Conservation (phyloP, 805 yeast genomes). For the Vanderwaltozyma yarrowii region DNA sequence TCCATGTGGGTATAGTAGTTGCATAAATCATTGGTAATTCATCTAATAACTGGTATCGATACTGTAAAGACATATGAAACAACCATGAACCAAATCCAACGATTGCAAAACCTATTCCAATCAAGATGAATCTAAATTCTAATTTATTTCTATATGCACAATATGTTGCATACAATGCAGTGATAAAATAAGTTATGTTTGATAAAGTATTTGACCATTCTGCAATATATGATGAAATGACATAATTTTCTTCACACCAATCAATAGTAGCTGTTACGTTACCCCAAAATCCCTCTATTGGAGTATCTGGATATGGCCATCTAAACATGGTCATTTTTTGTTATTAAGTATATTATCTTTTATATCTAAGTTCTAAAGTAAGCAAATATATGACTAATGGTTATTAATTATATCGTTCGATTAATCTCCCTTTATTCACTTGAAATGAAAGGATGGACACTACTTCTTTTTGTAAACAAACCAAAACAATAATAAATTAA, state of each 20-base stretch:
- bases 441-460: too few species aligned
- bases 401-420: too few species aligned
- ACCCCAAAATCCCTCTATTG: constrained; percentile 66
- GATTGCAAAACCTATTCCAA: constrained; percentile 69
- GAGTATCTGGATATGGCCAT: constrained; percentile 45
- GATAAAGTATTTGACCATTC: constrained; percentile 85
- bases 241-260: constrained; percentile 98
- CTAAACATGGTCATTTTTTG: constrained; percentile 12
- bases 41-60: constrained; percentile 84
- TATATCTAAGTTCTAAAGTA: too few species aligned
- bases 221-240: constrained; percentile 74
- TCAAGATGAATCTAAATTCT: constrained; percentile 60
- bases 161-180: constrained; percentile 55
- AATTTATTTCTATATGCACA: constrained; percentile 50
- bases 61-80: constrained; percentile 90
- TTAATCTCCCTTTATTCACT: too few species aligned
- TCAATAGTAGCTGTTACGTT: constrained; percentile 88
- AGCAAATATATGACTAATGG: too few species aligned
- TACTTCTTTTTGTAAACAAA: too few species aligned
- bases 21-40: constrained; percentile 98
- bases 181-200: constrained; percentile 45
- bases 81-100: constrained; percentile 94
- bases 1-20: constrained; percentile 90
- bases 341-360: too few species aligned
- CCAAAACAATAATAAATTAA: too few species aligned